Base-by-base conservation (phyloP, 306 rosid species). In the Nissolia schottii region DNA sequence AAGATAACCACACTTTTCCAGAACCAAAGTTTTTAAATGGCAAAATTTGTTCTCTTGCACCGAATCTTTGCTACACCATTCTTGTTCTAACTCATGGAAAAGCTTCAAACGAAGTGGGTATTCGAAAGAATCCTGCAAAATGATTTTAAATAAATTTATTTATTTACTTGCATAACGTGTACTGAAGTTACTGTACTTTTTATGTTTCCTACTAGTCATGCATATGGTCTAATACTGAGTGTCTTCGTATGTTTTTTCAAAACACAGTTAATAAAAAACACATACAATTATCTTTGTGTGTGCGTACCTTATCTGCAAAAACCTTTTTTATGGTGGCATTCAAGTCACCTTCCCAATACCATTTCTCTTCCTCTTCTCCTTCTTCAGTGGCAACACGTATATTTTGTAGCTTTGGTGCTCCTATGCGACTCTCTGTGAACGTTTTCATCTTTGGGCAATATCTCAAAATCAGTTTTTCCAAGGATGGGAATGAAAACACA, bases 281-380 rank as follows among this genome's bases (percentile, higher is more conserved):
- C n/a, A 32, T 7, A 7, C 38, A 32, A 7, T 32, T 7, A 32
- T 32, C 7, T 32, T 32, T 0, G 7, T 4, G 11, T 10, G 46
- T 9, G n/a, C n/a, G 27, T 48, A 76, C 80, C 80, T 46, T 68
- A 3, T 76, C 43, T 0, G 25, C 7, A 37, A 57, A 76, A 32
- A 15, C 9, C 13, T 76, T 58, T 13, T 16, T 7, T 49, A 70
- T 29, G 22, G 81, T 62, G 6, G 28, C 53, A 61, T 73, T 73
- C 29, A 73, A 49, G 46, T 61, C 54, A 48, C 53, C 78, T 32
- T 23, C 15, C 78, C 70, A 73, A 2, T 8, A 13, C 63, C 78
- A 22, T 31, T 32, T 48, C 0, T 8, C n/a, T n/a, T n/a, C n/a
- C n/a, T n/a, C 38, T 29, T 59, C 63, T 25, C 25, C 64, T 12